Base-by-base conservation (phyloP, 2,329 filamentous ascomycete species). In the Fusarium compactum region DNA sequence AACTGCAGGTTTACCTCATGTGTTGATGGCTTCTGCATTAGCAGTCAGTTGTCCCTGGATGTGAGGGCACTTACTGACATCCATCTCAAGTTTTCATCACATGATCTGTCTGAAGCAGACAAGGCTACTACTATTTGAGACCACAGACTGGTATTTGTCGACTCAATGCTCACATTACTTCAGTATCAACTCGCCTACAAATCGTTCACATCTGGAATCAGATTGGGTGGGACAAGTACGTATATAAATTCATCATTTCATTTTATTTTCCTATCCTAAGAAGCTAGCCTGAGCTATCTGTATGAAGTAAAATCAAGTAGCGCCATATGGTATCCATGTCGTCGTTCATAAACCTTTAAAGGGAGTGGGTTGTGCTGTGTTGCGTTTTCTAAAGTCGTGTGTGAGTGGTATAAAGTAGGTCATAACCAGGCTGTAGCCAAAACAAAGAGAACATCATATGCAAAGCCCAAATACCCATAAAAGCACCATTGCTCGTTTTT, bases 401-500 rank as follows among this genome's bases (percentile, higher is more conserved):
- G 62, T 54, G 45, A 53, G 64, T 67, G 67, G 67, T 70, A 70
- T 70, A 70, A 66, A 66, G 62, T 48, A 61, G 62, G 34, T 63
- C 48, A 32, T 45, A 51, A 48, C 32, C 30, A 43, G 27, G 51
- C 38, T 45, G 44, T 57, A 50, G 51, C 59, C 61, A 60, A 51
- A 51, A 40, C 55, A 64, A 68, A 70, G 59, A 67, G 56, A 59
- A 69, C 30, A 44, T 65, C 47, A 24, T 51, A 65, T 52, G 45
- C 51, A 58, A 58, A 55, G 40, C 41, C 55, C 54, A 43, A 56
- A 54, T 48, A 58, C 47, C 60, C 59, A 65, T 72, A 65, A 54
- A 68, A 44, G 46, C 57, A 66, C 65, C 58, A 58, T 72, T 48
- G 73, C 73, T 75, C 73, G 61, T 74, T 67, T 74, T 74, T 59